phyloP scores from a whole-genome alignment of 2,329 filamentous ascomycete species.

The Acrocalymma vagum region DNA sequence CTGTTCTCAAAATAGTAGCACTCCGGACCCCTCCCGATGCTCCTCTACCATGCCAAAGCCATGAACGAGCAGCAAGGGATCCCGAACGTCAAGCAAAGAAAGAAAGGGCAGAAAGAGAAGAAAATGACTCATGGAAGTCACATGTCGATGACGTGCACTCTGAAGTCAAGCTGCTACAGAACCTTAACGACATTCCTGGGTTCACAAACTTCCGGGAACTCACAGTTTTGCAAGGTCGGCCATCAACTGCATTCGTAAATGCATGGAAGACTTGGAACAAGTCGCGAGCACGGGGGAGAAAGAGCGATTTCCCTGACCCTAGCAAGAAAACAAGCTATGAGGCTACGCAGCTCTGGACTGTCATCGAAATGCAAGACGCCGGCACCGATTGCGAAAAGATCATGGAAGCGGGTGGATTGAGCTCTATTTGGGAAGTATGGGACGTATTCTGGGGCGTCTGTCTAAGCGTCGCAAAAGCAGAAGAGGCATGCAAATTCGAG shows the following conservation, averaged over 20 bases:
- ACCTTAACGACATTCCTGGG: slow-evolving; percentile 66
- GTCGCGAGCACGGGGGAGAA: slow-evolving; percentile 52
- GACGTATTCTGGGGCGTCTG: slow-evolving; percentile 75
- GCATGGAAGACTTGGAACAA: slow-evolving; percentile 58
- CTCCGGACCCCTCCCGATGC: slow-evolving; percentile 43
- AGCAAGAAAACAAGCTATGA: slow-evolving; percentile 61
- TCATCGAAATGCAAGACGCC: slow-evolving; percentile 73
- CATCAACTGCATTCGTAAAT: slow-evolving; percentile 58
- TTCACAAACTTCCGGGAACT: slow-evolving; percentile 70
- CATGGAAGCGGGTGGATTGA: slow-evolving; percentile 44
- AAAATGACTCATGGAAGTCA: slow-evolving; percentile 52
- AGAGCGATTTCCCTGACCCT: slow-evolving; percentile 65
- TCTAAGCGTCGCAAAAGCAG: slow-evolving; percentile 67
- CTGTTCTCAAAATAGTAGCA: slow-evolving; percentile 57
- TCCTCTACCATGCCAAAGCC: slow-evolving; percentile 42
- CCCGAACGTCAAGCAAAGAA: slow-evolving; percentile 49
- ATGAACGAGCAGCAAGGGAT: slow-evolving; percentile 53
- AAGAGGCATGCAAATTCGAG: slow-evolving; percentile 68
- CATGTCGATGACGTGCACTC: slow-evolving; percentile 53
- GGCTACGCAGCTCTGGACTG: slow-evolving; percentile 67
- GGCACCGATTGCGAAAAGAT: slow-evolving; percentile 62
- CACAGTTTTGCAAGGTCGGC: slow-evolving; percentile 65
- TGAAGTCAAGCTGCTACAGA: slow-evolving; percentile 63
- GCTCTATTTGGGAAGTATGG: slow-evolving; percentile 59
- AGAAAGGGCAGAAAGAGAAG: slow-evolving; percentile 41